Base-by-base conservation (phyloP, 2,329 filamentous ascomycete genomes). In the Colletotrichum truncatum region DNA sequence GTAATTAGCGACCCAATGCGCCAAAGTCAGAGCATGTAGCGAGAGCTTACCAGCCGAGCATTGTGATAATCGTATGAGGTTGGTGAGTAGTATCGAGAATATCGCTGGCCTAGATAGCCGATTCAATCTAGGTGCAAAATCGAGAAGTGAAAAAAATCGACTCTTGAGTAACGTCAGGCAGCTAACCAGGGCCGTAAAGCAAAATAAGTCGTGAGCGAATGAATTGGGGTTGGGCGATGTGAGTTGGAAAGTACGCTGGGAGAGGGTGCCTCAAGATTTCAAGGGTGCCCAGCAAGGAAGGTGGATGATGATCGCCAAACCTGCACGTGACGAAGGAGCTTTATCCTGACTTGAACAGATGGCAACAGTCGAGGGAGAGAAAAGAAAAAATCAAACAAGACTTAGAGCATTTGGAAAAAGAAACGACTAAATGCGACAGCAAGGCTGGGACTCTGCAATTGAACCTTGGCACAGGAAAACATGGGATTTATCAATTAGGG, bases 11-110 rank as follows among this genome's bases (percentile, higher is more conserved):
- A 32, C 4, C 21, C 9, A 12, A n/a, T 48, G 51, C 10, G 23
- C 16, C 32, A 23, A 32, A 18, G 26, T 18, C 9, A 23, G n/a
- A 4, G 28, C 3, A 10, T 18, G 25, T 9, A 18, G 25, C 25
- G 7, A 65, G 28, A 26, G 28, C 63, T 39, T 12, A 66, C 63
- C 63, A 66, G 63, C 63, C 63, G 63, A 66, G 63, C 63, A 66
- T 66, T 51, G 45, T 65, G 43, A n/a, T 52, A 16, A 28, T 43
- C 23, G 36, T 55, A 16, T 28, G 25, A 54, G 39, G 18, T 45
- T 55, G 23, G 38, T n/a, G 26, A 32, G 16, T 18, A 36, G 25
- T 11, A 14, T 14, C 12, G 16, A 53, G 30, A 14, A 30, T 23
- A 25, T 10, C 11, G 23, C 12, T 11, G 28, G 39, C 21, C 23